Base-by-base conservation (phyloP, 2,329 filamentous ascomycete genomes). In the Cladosporium sp. region DNA sequence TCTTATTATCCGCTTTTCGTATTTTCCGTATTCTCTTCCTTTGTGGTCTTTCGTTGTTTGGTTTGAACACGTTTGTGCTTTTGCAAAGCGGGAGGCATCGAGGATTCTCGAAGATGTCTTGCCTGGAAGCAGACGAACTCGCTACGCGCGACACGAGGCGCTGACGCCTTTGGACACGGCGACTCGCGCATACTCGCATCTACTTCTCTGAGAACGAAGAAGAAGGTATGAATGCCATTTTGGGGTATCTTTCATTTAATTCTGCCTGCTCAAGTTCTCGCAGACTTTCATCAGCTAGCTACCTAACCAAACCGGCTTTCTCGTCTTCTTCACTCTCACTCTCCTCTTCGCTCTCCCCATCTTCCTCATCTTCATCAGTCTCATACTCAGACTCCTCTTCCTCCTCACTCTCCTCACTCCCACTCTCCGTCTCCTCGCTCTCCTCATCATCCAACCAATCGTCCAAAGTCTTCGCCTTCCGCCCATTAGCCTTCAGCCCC, bases 401-500 rank as follows among this genome's bases (percentile, higher is more conserved):
- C 47, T 16, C 32, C 32, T 35, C 32, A 15, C 15, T 16, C 2
- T 72, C 72, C 29, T 77, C 75, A n/a, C 32, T 35, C 27, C 72
- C 69, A 0, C 77, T 74, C 0, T 77, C 77, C 0, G 75, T 77
- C 0, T 75, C 74, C 0, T 78, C 76, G 1, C 75, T 3, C 71
- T 72, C 16, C 72, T 78, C 78, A 27, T 89, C 86, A 4, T 85
- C 89, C 50, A 97, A 74, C 91, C 93, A 97, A 66, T 95, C 89
- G 71, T 97, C 90, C 55, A 98, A 72, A 16, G 85, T 88, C 78
- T 95, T 95, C 35, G 82, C 81, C 45, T 83, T 83, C 4, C 70
- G 68, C 13, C 79, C 67, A 61, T 83, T 83, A 12, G 71, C 67
- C 59, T 71, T 78, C 33, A 65, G 69, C 7, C 68, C 69, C 11